phyloP scores from a whole-genome alignment of 495 filamentous ascomycete species.

The Annulohypoxylon maeteangense region DNA sequence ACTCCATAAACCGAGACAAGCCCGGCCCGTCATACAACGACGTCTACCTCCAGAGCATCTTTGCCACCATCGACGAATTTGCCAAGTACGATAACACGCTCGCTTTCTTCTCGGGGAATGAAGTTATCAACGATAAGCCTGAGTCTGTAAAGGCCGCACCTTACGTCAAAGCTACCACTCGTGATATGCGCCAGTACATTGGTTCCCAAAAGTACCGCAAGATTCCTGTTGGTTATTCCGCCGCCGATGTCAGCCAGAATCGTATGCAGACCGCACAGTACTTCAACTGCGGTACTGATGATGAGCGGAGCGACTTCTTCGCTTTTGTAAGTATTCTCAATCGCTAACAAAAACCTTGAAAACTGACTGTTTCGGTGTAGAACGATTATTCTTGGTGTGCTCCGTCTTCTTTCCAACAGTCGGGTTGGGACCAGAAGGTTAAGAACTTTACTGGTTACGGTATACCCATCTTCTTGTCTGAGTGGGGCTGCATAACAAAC shows the following conservation, averaged over 20 bases:
- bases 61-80: slow-evolving; percentile 92
- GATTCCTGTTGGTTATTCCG: slow-evolving; percentile 94
- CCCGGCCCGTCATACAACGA: slow-evolving; percentile 88
- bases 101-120: slow-evolving; percentile 96
- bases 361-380: slow-evolving; percentile 40
- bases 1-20: slow-evolving; percentile 82
- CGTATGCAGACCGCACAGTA: slow-evolving; percentile 89
- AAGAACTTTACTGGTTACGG: slow-evolving; percentile 90
- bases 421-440: slow-evolving; percentile 93
- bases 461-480: slow-evolving; percentile 92
- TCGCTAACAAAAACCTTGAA: not conserved
- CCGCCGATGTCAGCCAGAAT: slow-evolving; percentile 85
- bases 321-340: slow-evolving; percentile 68
- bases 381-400: slow-evolving; percentile 99
- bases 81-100: slow-evolving; percentile 88
- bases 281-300: slow-evolving; percentile 93
- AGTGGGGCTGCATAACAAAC: slow-evolving; percentile 89
- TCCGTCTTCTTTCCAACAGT: slow-evolving; percentile 72
- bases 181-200: slow-evolving; percentile 92
- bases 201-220: slow-evolving; percentile 74
- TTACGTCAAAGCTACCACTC: slow-evolving; percentile 92
- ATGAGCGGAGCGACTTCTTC: slow-evolving; percentile 92
- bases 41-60: slow-evolving; percentile 90
- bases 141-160: slow-evolving; percentile 78
- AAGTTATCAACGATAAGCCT: slow-evolving; percentile 86